Base-by-base conservation (phyloP, 768 basidiomycete species). In the Chalciporus sphaerocephalus region DNA sequence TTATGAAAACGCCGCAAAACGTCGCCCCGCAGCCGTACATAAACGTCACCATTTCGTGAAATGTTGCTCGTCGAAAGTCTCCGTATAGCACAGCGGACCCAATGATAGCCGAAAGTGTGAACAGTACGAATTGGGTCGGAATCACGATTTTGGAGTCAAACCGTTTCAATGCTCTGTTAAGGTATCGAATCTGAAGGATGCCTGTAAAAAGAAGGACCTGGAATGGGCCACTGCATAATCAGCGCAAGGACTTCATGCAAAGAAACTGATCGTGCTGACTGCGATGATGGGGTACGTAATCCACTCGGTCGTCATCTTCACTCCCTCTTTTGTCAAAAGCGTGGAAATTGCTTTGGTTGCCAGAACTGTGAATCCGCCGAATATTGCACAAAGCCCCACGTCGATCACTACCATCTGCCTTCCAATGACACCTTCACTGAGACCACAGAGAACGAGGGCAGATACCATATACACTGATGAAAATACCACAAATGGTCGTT, bases 121-220 rank as follows among this genome's bases (percentile, higher is more conserved):
- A 98, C 45, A 92, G 75, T 23, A 95, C 92, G 62, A 96, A 98
- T 72, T 97, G 94, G 12, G 84, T 85, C 5, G 94, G 95, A 52
- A 98, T 91, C 20, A 97, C 94, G 42, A 85, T 87, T 70, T 96
- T 95, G 65, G 88, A 84, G 60, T 96, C 92, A 63, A 97, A 98
- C 17, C 83, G 79, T 83, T 91, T 94, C 37, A 97, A 65, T 6
- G 94, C 93, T 46, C 90, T 74, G 56, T 91, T 91, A 41, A 90
- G 74, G 59, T 91, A 92, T 53, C 77, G 74, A 49, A 92, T 85
- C 69, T 92, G 90, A n/a, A 87, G 83, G 38, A 92, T 61, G 3
- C 88, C 91, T 16, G 89, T 91, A 13, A 74, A 59, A 18, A 80
- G 42, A 22, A 92, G 76, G n/a, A 86, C 75, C 86, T 89, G 40